Percentiles rank a stretch among this genome's conserved stretches.
Conservation (phyloP, 768 basidiomycete species). For the Tricholoma sp. region DNA sequence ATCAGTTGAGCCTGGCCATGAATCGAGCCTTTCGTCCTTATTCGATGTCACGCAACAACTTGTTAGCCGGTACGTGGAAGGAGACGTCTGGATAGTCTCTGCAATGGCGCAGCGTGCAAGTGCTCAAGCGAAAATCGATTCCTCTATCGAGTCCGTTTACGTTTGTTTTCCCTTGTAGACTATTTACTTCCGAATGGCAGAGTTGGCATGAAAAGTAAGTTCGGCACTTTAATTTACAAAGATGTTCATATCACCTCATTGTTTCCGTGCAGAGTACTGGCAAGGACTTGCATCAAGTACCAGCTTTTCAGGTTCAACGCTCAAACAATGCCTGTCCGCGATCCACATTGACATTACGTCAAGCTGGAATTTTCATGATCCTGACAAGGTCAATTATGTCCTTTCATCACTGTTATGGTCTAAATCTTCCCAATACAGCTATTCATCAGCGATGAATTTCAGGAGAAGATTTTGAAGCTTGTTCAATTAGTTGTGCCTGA, state of each 20-base stretch:
- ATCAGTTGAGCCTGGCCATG: not conserved
- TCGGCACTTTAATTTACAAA: not conserved
- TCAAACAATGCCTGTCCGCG: conserved; percentile 7
- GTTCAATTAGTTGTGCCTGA: not conserved
- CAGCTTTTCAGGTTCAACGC: not conserved
- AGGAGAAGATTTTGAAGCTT: not conserved
- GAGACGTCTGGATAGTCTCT: not conserved
- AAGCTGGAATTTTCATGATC: conserved; percentile 23
- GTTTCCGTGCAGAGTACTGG: conserved; percentile 7
- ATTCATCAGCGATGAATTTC: not conserved
- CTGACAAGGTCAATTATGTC: conserved; percentile 5
- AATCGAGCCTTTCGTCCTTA: not conserved
- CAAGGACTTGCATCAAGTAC: conserved; percentile 3
- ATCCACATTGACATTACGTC: conserved; percentile 16
- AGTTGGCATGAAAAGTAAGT: conserved; percentile 7
- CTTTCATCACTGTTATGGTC: not conserved
- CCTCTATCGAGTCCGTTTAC: not conserved
- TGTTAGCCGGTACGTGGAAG: not conserved
- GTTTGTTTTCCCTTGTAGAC: not conserved
- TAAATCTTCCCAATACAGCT: not conserved
- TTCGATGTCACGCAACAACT: not conserved
- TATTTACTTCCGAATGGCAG: conserved; percentile 6
- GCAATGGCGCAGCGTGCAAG: not conserved
- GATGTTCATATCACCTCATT: not conserved
- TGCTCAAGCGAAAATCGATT: not conserved